Percentiles rank a stretch among this genome's conserved stretches.
Evolutionary conservation across 2,329 filamentous ascomycete genomes (phyloP).

Genomic region (Botrytis fabae): DNA sequence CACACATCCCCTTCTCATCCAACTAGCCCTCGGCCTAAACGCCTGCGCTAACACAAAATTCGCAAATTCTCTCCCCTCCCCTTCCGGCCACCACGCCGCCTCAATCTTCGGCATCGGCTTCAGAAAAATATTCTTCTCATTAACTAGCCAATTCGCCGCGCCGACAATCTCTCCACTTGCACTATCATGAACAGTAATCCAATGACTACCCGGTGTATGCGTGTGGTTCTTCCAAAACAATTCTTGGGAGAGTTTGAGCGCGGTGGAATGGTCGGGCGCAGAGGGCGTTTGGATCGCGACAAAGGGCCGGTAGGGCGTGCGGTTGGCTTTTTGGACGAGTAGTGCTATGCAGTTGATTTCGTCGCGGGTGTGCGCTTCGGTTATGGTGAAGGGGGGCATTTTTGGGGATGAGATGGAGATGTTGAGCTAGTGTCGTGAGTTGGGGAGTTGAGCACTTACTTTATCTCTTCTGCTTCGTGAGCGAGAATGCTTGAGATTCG

Average conservation of each 20-base stretch:
- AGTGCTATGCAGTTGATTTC: neutral
- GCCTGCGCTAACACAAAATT: neutral
- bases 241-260: neutral
- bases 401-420: neutral
- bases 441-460: neutral
- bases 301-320: neutral
- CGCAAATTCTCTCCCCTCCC: constrained; percentile 1
- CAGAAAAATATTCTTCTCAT: constrained; percentile 9
- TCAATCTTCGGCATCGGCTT: constrained; percentile 6
- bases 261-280: neutral
- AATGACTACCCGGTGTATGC: neutral
- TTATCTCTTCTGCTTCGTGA: neutral
- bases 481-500: neutral
- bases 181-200: neutral
- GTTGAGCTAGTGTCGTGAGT: neutral
- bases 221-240: neutral
- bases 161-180: neutral
- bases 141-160: constrained; percentile 3
- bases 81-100: constrained; percentile 7
- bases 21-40: neutral
- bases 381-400: neutral
- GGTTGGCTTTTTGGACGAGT: constrained; percentile 11
- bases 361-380: neutral
- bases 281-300: neutral
- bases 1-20: neutral